Base-by-base conservation (phyloP, 2,329 filamentous ascomycete genomes). In the Rutstroemia sydowiana region DNA sequence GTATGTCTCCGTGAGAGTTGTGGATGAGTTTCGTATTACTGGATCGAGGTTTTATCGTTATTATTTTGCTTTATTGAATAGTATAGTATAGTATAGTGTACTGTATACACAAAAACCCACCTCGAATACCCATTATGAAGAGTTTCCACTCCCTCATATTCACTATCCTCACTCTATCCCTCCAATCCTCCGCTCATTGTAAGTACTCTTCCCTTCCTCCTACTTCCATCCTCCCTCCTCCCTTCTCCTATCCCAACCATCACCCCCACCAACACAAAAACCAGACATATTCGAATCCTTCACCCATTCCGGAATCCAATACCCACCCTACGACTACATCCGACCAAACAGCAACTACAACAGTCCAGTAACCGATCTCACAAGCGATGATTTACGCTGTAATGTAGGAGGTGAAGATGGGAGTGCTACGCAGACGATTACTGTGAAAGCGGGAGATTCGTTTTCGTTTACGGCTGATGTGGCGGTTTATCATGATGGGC, bases 311-410 rank as follows among this genome's bases (percentile, higher is more conserved):
- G 57, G 54, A n/a, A 59, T 54, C 3, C 34, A 56, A 30, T 60
- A 57, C 32, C 47, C 62, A 3, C 74, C 69, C 2, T 83, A 81
- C 61, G 61, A 66, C 20, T 74, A 76, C 16, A 80, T 81, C 5
- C 66, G 70, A n/a, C 67, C 67, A 30, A 65, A 65, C 39, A 60
- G 58, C 20, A 64, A 65, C 21, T 79, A 81, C 62, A 73, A 75
- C 45, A 70, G 82, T 56, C 71, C 71, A 5, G 60, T 84, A 10
- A 68, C 66, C 9, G 58, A 57, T 31, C 48, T 61, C 21, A 55
- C 51, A 8, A 59, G 56, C 9, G 60, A 46, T 36, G 61, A 62
- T 53, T 41, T 62, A 70, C 65, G 73, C 45, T 76, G 73, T 64
- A 75, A 76, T 63, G 66, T 69, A 7, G 61, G 61, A 51, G 68